A percentile compares a stretch with the other conserved stretches of the same genome.
Evolutionary conservation across 257 asterid genomes (phyloP).

Genomic region (Salvia hispanica): DNA sequence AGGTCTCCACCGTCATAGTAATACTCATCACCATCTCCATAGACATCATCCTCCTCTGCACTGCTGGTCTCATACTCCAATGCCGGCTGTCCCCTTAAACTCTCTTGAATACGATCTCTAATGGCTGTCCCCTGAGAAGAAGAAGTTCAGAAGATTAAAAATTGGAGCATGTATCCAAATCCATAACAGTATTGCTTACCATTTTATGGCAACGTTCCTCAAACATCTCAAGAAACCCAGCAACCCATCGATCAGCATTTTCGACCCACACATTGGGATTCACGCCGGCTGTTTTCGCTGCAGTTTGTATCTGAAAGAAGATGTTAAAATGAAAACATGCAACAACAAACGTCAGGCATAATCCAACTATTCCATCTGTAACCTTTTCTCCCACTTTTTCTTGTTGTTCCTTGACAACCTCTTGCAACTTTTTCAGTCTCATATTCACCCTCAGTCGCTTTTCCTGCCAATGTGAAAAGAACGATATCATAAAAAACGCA

Average conservation of each 20-base stretch:
- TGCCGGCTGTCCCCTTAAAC: conserved; percentile 47
- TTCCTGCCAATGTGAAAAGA: conserved; percentile 49
- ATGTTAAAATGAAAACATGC: background rate
- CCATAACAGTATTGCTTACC: conserved; percentile 40
- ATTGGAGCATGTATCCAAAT: conserved; percentile 1
- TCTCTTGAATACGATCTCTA: conserved; percentile 51
- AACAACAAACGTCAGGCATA: background rate
- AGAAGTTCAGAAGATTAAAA: background rate
- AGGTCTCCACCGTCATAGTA: conserved; percentile 31
- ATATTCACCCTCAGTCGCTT: conserved; percentile 68
- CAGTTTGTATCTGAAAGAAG: conserved; percentile 62
- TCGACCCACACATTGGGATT: conserved; percentile 68
- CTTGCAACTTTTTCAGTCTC: conserved; percentile 67
- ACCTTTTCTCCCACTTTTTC: conserved; percentile 82
- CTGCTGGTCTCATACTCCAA: conserved; percentile 26
- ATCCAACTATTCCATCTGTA: background rate
- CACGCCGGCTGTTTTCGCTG: conserved; percentile 67
- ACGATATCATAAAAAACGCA: conserved; percentile 2
- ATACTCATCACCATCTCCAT: conserved; percentile 33
- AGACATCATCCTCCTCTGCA: conserved; percentile 33
- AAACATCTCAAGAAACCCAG: conserved; percentile 77
- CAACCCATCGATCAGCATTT: conserved; percentile 83
- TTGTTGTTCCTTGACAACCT: conserved; percentile 77
- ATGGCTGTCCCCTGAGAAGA: conserved; percentile 51
- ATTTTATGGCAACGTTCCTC: conserved; percentile 80